Base-by-base conservation (phyloP, 805 yeast genomes). In the Candida ascalaphidarum region DNA sequence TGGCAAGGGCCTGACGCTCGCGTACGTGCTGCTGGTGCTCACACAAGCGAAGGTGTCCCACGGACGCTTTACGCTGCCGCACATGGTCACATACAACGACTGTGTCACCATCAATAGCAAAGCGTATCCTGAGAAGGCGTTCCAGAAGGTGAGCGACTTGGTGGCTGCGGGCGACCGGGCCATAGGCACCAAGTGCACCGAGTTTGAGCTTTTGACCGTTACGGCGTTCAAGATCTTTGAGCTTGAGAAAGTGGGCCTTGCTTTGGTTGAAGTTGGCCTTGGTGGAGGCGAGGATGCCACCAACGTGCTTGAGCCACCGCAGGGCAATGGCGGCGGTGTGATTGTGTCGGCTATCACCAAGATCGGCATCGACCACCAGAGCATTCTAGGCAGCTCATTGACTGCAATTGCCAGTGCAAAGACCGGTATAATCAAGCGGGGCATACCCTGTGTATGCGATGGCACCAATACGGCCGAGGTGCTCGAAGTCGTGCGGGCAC, bases 231-330 rank as follows among this genome's bases (percentile, higher is more conserved):
- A 79, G 40, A 71, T 84, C 14, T 92, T 92, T 50, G 63, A 65
- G 21, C 44, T 66, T 8, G 61, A 63, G 23, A 52, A 65, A 1
- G 80, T 86, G 5, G 76, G 79, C 14, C 56, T 81, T 30, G 96
- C 95, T 1, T 74, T 89, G 1, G 54, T 89, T n/a, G 98, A 89
- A 51, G 96, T 86, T 4, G 98, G 98, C 0, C 58, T 92, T 5
- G 98, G 98, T 2, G 98, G 98, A 0, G 53, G 81, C 23, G 49
- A 75, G 9, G 98, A 89, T 53, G 84, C 96, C 1, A 89, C 98
- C 0, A 89, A 89, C 56, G 82, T 82, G 0, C 49, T 80, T 16
- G 44, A 41, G 8, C 46, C 66, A 0, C 17, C 19, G 10, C 37
- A 35, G 4, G 16, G 32, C n/a, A 21, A 22, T 7, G 40, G 32